These are phyloP conservation scores for Alternaria infectoria DNA, from an alignment of 2,329 filamentous ascomycete species.

Conservation along the genomic window DNA sequence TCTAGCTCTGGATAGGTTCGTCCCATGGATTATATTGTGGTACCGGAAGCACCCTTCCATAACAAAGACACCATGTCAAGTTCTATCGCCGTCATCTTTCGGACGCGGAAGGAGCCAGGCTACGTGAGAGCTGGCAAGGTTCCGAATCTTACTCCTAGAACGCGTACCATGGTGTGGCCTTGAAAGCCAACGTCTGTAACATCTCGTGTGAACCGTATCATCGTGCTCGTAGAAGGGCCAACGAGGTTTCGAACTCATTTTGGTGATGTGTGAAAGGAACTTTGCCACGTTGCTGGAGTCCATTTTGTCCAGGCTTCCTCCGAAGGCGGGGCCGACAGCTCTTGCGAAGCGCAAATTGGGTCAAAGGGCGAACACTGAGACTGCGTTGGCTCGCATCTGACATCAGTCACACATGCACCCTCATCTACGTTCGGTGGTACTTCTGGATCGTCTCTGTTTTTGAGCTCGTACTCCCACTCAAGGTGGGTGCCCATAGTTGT, in stretches of 20 bases:
- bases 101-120: neutral
- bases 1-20: neutral
- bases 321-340: neutral
- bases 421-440: neutral
- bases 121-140: neutral
- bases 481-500: slow-evolving; percentile 11
- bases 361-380: neutral
- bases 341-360: neutral
- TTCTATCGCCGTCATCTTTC: neutral
- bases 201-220: neutral
- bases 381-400: neutral
- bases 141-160: neutral
- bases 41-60: neutral
- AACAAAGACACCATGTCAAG: neutral
- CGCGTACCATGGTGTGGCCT: neutral
- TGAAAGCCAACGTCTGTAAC: neutral
- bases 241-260: neutral
- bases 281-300: slow-evolving; percentile 7
- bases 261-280: neutral
- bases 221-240: neutral
- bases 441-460: neutral
- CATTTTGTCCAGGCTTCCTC: slow-evolving; percentile 1
- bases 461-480: slow-evolving; percentile 12
- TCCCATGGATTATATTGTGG: neutral
- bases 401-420: too few relatives aligned